Conservation (phyloP, 2,329 filamentous ascomycete genomes). For the Beauveria rudraprayagi region DNA sequence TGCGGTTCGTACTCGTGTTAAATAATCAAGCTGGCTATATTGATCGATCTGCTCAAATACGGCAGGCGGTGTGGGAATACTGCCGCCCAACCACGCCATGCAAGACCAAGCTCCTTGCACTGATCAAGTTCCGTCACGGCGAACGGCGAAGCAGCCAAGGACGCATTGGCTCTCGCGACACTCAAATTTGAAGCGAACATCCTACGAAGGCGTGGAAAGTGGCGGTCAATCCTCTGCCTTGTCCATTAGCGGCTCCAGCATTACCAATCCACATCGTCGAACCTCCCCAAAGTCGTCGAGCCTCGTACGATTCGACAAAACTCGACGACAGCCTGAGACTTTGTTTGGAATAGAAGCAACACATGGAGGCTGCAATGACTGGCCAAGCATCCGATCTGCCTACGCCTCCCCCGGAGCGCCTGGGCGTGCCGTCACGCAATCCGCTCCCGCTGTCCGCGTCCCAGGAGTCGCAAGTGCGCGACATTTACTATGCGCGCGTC, state of each 20-base stretch:
- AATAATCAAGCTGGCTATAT: too few species aligned
- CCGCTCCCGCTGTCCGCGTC: conserved; percentile 75
- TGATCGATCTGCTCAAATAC: background rate
- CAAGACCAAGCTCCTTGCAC: background rate
- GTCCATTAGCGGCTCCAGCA: background rate
- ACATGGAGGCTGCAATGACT: conserved; percentile 25
- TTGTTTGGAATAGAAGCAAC: background rate
- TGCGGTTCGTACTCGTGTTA: background rate
- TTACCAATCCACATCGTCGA: background rate
- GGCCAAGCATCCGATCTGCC: conserved; percentile 13
- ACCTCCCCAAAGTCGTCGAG: background rate
- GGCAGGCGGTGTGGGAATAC: conserved; percentile 10
- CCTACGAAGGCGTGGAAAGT: background rate
- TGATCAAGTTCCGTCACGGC: background rate
- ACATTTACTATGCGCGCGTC: conserved; percentile 74
- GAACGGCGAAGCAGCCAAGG: background rate
- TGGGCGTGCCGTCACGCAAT: conserved; percentile 56
- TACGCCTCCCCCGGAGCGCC: conserved; percentile 24
- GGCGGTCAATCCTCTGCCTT: background rate
- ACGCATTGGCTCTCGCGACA: conserved; percentile 1
- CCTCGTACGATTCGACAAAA: background rate
- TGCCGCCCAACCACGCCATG: conserved; percentile 6
- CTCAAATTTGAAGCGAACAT: background rate
- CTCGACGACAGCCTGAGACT: background rate
- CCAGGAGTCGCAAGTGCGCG: conserved; percentile 74